Evolutionary conservation across 108 stramenopile species (phyloP), one percentile per base, ranked within the genome.

Genomic region (Epipyxis sp.): DNA sequence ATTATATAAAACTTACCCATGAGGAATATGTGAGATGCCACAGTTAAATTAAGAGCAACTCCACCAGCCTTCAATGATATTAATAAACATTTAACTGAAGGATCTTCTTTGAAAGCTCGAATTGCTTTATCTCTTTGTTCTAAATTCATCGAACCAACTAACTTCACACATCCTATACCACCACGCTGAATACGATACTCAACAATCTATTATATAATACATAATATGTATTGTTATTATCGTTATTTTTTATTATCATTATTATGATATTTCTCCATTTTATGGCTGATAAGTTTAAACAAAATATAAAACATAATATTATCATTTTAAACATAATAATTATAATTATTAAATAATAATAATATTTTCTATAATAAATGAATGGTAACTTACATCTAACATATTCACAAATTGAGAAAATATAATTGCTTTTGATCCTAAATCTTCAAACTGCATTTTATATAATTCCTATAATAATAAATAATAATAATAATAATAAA

Each of bases 321-420:
- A 50, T 50, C 46, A 43, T 13, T 43, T 42, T 67, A 67, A 67
- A 67, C 42, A n/a, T n/a, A n/a, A n/a, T n/a, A n/a, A n/a, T n/a
- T n/a, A n/a, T n/a, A 57, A n/a, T n/a, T n/a, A n/a, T n/a, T n/a
- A n/a, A n/a, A n/a, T n/a, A n/a, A n/a, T n/a, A n/a, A n/a, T n/a
- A n/a, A n/a, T n/a, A n/a, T n/a, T n/a, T n/a, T n/a, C n/a, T n/a
- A n/a, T n/a, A n/a, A n/a, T n/a, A n/a, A n/a, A 57, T n/a, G 54
- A n/a, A n/a, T n/a, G n/a, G n/a, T n/a, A 29, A 74, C 71, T 74
- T 25, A 74, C 71, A 76, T 98, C 97, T 1, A 98, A 89, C 94
- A 98, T 95, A 79, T 94, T 95, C 20, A 96, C 95, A 85, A 96
- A 98, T 84, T 97, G 94, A 16, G 90, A 92, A 80, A 99, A 99